Base-by-base conservation (phyloP, 2,329 filamentous ascomycete genomes). In the Fusarium lyarnte region DNA sequence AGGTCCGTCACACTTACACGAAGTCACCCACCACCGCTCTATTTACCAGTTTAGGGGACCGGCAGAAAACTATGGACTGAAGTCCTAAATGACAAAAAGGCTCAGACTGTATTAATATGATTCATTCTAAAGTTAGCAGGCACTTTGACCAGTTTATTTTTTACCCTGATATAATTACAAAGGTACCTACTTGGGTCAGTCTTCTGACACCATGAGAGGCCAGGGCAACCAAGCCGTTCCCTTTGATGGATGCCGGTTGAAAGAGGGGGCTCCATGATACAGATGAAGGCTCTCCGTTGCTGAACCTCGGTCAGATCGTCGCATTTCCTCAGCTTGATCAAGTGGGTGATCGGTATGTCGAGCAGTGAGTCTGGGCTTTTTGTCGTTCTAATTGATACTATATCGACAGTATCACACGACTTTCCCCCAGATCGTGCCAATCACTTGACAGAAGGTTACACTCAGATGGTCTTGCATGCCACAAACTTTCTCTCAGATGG, bases 1-100 rank as follows among this genome's bases (percentile, higher is more conserved):
- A 72, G 66, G 42, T 58, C 57, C 63, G 58, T 78, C 75, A 78
- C 77, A 77, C 69, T 53, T 41, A 45, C 66, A 41, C 64, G 39
- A 55, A 41, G 31, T 41, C 41, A 31, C 53, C 57, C 46, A 61
- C 60, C 68, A 59, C 54, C 63, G 51, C 51, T 65, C 38, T 68
- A 46, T 61, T 51, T 52, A 39, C 46, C 31, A 66, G 52, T 47
- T 25, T 52, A 27, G 47, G 23, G n/a, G 13, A 36, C 17, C 12
- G 23, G 17, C 47, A 36, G 47, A 21, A 51, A 25, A 36, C 31
- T 11, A 10, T 38, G 31, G 23, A n/a, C 19, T 29, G 14, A 27
- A 41, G 14, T 29, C 19, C 19, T 17, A n/a, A 53, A 27, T 12
- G 49, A 41, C 49, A 41, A 53, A 53, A 53, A 53, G 14, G 19